Evolutionary conservation across 106 monocot genomes (phyloP).

Genomic region (Acorus calamus): DNA sequence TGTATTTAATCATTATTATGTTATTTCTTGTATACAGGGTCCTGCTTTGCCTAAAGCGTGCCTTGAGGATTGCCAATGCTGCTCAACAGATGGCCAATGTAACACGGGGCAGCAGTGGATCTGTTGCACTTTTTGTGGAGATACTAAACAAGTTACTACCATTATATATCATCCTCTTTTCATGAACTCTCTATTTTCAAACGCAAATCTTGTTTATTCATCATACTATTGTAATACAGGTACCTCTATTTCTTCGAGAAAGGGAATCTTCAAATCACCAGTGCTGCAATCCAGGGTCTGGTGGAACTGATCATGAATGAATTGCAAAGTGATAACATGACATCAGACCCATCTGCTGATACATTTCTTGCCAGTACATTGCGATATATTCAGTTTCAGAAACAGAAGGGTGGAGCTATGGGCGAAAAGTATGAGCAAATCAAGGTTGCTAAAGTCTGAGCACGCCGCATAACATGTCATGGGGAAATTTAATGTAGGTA

Average conservation of each 20-base stretch:
- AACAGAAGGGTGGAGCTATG: slow-evolving; percentile 80
- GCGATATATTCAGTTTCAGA: slow-evolving; percentile 86
- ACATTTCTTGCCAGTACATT: slow-evolving; percentile 84
- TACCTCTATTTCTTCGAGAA: slow-evolving; percentile 97
- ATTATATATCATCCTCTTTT: neutral
- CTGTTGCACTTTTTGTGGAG: slow-evolving; percentile 67
- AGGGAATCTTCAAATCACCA: slow-evolving; percentile 83
- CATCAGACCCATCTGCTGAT: slow-evolving; percentile 46
- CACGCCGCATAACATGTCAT: no score
- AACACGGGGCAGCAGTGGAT: slow-evolving; percentile 59
- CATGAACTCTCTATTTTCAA: neutral
- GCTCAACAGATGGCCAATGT: slow-evolving; percentile 92
- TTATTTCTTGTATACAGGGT: slow-evolving; percentile 39
- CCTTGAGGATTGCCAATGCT: slow-evolving; percentile 90
- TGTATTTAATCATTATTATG: no score
- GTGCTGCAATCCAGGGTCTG: slow-evolving; percentile 59
- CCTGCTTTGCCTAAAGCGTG: slow-evolving; percentile 91
- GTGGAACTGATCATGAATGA: slow-evolving; percentile 80
- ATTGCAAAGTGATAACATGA: slow-evolving; percentile 63
- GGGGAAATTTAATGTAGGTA: no score
- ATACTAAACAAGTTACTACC: slow-evolving; percentile 87
- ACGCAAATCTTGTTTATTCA: neutral
- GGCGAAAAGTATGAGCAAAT: slow-evolving; percentile 88
- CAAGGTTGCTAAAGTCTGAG: slow-evolving; percentile 13
- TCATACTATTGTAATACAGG: slow-evolving; percentile 29